Percentiles rank a stretch among this genome's conserved stretches.
Evolutionary conservation across 441 rosid species (phyloP).

Genomic region (Pelargonium hybrid): DNA sequence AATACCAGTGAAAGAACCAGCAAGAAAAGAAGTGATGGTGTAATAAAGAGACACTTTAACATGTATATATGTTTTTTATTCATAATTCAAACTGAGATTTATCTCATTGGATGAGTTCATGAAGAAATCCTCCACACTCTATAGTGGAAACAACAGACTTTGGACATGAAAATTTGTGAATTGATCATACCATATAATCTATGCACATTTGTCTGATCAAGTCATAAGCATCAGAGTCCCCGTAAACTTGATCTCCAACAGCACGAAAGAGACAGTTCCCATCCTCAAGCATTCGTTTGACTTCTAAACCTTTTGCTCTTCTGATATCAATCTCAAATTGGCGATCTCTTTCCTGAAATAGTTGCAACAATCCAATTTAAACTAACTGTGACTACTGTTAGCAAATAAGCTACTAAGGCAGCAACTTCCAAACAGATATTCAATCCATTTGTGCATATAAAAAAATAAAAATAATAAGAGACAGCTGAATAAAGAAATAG

Average conservation of each 20-base stretch:
- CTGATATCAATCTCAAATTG: slow-evolving; percentile 81
- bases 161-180: background rate
- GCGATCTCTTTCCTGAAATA: slow-evolving; percentile 72
- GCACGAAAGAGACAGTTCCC: slow-evolving; percentile 98
- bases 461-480: no score
- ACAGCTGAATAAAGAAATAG: no score
- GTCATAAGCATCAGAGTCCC: slow-evolving; percentile 77
- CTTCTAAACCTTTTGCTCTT: slow-evolving; percentile 64
- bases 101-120: no score
- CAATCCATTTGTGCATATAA: no score
- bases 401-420: background rate
- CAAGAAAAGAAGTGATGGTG: background rate
- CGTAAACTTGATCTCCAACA: slow-evolving; percentile 93
- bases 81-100: no score
- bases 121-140: no score
- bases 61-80: no score
- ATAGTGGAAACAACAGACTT: background rate
- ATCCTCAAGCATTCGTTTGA: slow-evolving; percentile 89
- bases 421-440: no score
- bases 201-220: slow-evolving; percentile 80
- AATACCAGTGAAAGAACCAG: no score
- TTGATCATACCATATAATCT: slow-evolving; percentile 71
- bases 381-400: background rate
- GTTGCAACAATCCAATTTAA: slow-evolving; percentile 10
- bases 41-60: no score